Evolutionary conservation across 163 green algal species (phyloP), one percentile per base, ranked within the genome.

Genomic region (Scenedesmus sp.): DNA sequence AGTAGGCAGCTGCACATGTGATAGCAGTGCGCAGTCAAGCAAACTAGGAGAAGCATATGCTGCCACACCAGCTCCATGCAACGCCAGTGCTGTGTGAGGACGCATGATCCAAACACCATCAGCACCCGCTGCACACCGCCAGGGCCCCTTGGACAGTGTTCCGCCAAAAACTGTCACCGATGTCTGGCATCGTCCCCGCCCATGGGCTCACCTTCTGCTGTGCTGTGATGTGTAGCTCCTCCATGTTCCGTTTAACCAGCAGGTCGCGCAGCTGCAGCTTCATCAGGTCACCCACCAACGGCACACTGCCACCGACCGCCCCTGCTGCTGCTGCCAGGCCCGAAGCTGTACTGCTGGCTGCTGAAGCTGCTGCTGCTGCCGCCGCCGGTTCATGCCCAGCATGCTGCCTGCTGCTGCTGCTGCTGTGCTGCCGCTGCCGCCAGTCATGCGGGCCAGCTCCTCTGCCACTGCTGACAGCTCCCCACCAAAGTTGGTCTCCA

Each of bases 211-310:
- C 87, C 87, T 91, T 91, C 44, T 87, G 87, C 43, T 87, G 78
- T 44, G 89, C 81, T 37, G 81, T 83, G 37, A 89, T 43, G 3
- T 94, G 91, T 70, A 93, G 89, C 93, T 96, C 89, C 85, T 95
- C 91, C 89, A 94, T 91, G 82, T 95, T 94, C 0, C 94, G 87
- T 83, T 92, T 92, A 33, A 94, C 33, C 79, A 96, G 90, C 79
- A 96, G 83, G 43, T 95, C 93, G 0, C 89, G 91, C 20, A 95
- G 94, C 93, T 96, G 93, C 80, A 93, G 79, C 83, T 93, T 93
- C 87, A 94, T 94, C 42, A 93, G 43, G 18, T 94, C 89, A 13
- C 56, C 73, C 18, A 89, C 81, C 35, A 91, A 22, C 37, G 59
- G 44, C 42, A 42, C 53, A 24, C 40, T 56, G 16, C n/a, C 59